Base-by-base conservation (phyloP, 1,284 basidiomycete species). In the Marasmius fiardii region DNA sequence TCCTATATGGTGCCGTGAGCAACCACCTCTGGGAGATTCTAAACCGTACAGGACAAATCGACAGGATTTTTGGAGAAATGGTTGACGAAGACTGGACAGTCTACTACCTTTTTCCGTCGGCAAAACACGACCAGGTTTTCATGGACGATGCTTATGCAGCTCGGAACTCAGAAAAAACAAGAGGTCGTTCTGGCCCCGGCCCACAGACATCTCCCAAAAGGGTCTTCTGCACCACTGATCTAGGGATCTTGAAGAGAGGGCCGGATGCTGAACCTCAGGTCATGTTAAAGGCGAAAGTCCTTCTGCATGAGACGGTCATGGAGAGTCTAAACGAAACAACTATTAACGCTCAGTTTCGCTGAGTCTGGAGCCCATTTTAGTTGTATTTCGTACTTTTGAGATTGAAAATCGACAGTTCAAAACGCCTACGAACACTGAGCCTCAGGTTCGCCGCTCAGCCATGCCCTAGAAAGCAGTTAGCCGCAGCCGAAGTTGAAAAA, bases 101-200 rank as follows among this genome's bases (percentile, higher is more conserved):
- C 26, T 45, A 47, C 33, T 24, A 10, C 8, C 12, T 35, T 47
- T 20, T 24, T 28, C 41, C 55, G 2, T 51, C 51, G 11, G 41
- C 35, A 11, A 1, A 6, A 12, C 53, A 50, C 51, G 18, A 43
- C 41, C 21, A 10, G 8, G 24, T 31, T n/a, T 11, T 7, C 31
- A 54, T 51, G 52, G 23, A 10, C 11, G 57, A 58, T 53, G 49
- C 33, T 20, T 31, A 48, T 55, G 53, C 39, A 35, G 55, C 35
- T 20, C 28, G 6, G 4, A 33, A n/a, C n/a, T n/a, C 12, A 6
- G 2, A 8, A 7, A 41, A 6, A 16, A 16, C n/a, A 41, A 31
- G 28, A 31, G 5, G 28, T 31, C 28, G 28, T 4, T 31, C 28
- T 4, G 28, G 39, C 1, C n/a, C 39, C 14, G n/a, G 7, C 10